Base-by-base conservation (phyloP, 208 protist species). In the Wallacemonas sp. region DNA sequence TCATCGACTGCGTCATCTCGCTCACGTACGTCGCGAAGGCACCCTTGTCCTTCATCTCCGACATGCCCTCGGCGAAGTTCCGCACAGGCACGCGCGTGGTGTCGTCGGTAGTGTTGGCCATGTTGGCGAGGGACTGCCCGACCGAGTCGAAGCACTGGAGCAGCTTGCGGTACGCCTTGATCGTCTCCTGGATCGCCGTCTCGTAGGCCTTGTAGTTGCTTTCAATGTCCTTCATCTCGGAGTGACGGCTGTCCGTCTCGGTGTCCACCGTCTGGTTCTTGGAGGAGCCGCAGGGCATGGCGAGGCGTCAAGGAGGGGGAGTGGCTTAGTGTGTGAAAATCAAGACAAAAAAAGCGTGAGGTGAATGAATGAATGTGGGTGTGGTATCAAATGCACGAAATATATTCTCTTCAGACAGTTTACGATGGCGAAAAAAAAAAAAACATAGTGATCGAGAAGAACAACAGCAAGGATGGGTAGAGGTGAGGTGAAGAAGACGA, bases 11-110 rank as follows among this genome's bases (percentile, higher is more conserved):
- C 70, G 73, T 70, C 16, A 91, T 73, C 50, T 88, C 83, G 23
- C n/a, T 54, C 70, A 89, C 84, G 70, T 89, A 82, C 33, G 68
- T 70, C n/a, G 77, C 62, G 32, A 87, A 83, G 14, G 68, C 64
- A 8, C 70, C 71, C 44, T 72, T 80, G 55, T 93, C 82, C 71
- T 86, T 84, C 29, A 93, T 36, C 1, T 83, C 78, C 18, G 75
- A 52, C 79, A 91, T 87, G 29, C 72, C 81, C 11, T 81, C 61
- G 49, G 69, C 67, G 59, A 91, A 83, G 41, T 74, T 71, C 33
- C 63, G 46, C 1, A 85, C 57, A 38, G 57, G 63, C 25, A 57
- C 41, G 42, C 68, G 52, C 26, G 70, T 77, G 22, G 66, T 50
- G 12, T 48, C 38, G 29, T 71, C 63, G 55, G 44, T 82, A 25